These are phyloP conservation scores for Sporothrix brunneoviolacea DNA, from an alignment of 2,329 filamentous ascomycete genomes.

Conservation along the genomic window DNA sequence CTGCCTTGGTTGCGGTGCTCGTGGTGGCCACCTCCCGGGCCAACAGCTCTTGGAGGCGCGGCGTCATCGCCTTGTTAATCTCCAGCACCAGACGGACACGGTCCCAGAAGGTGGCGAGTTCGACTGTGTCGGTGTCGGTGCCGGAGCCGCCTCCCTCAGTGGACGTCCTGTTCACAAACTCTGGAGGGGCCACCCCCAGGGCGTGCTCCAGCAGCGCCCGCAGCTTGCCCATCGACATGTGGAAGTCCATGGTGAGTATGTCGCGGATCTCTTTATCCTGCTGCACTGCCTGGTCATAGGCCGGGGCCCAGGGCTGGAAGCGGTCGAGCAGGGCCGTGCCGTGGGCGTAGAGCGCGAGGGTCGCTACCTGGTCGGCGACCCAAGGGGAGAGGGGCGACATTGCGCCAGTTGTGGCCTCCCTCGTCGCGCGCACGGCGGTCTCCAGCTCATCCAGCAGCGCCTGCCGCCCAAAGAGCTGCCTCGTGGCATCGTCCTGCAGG, in stretches of 20 bases:
- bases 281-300: slow-evolving; percentile 13
- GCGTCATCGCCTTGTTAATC: slow-evolving; percentile 11
- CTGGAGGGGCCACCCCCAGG: slow-evolving; percentile 4
- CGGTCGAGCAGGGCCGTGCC: slow-evolving; percentile 11
- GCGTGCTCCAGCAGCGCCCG: slow-evolving; percentile 11
- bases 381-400: slow-evolving; percentile 1
- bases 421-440: background rate
- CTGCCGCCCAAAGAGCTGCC: slow-evolving; percentile 13
- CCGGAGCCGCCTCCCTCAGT: no score
- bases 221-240: slow-evolving; percentile 11
- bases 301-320: slow-evolving; percentile 15
- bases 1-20: no score
- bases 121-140: no score
- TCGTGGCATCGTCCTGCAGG: slow-evolving; percentile 14
- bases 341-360: slow-evolving; percentile 10
- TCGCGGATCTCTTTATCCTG: slow-evolving; percentile 14
- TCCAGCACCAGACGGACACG: slow-evolving; percentile 10
- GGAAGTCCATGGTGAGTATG: slow-evolving; percentile 15
- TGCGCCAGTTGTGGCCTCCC: no score
- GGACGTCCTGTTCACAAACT: background rate
- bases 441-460: slow-evolving; percentile 17
- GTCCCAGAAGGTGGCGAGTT: slow-evolving; percentile 14
- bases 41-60: slow-evolving; percentile 7
- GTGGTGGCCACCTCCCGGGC: background rate
- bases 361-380: slow-evolving; percentile 9